A percentile compares a stretch with the other conserved stretches of the same genome.
Evolutionary conservation across 78 protist genomes (phyloP).

Genomic region (Mantamonas sphyraenae): DNA sequence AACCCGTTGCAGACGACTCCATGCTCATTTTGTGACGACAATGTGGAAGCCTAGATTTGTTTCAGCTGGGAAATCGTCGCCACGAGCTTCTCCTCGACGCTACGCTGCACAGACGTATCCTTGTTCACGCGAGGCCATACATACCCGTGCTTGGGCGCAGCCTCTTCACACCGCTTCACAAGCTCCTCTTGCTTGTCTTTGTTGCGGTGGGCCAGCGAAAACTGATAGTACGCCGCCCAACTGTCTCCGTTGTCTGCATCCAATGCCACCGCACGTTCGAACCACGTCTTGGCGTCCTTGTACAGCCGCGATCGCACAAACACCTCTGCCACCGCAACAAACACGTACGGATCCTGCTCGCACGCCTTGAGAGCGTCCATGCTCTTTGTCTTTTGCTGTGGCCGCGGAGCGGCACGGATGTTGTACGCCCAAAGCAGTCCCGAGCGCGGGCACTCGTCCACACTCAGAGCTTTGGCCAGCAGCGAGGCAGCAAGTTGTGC

Average conservation of each 20-base stretch:
- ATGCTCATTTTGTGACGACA: too few relatives aligned
- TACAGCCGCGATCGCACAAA: too few relatives aligned
- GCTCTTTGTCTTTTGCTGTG: constrained; percentile 36
- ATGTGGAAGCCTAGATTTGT: too few relatives aligned
- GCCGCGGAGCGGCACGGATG: constrained; percentile 55
- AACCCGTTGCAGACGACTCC: too few relatives aligned
- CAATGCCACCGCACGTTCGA: constrained; percentile 59
- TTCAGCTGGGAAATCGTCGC: too few relatives aligned
- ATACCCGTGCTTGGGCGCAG: constrained; percentile 76
- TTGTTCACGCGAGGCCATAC: constrained; percentile 67
- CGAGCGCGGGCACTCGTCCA: constrained; percentile 75
- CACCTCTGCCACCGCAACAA: constrained; percentile 47
- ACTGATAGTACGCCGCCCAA: constrained; percentile 75
- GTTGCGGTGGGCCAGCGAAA: constrained; percentile 64
- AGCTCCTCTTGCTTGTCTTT: constrained; percentile 32
- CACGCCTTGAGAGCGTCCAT: constrained; percentile 66
- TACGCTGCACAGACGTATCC: too few relatives aligned
- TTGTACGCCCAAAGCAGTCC: constrained; percentile 86
- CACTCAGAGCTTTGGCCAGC: constrained; percentile 26
- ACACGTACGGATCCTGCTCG: constrained; percentile 43
- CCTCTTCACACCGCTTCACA: constrained; percentile 45
- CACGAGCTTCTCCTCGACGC: too few relatives aligned
- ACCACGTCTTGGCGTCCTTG: constrained; percentile 73
- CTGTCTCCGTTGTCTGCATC: constrained; percentile 85
- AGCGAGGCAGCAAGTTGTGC: constrained; percentile 16